These are phyloP conservation scores for Fusarium ambrosium DNA, from an alignment of 2,329 filamentous ascomycete genomes.

Conservation along the genomic window DNA sequence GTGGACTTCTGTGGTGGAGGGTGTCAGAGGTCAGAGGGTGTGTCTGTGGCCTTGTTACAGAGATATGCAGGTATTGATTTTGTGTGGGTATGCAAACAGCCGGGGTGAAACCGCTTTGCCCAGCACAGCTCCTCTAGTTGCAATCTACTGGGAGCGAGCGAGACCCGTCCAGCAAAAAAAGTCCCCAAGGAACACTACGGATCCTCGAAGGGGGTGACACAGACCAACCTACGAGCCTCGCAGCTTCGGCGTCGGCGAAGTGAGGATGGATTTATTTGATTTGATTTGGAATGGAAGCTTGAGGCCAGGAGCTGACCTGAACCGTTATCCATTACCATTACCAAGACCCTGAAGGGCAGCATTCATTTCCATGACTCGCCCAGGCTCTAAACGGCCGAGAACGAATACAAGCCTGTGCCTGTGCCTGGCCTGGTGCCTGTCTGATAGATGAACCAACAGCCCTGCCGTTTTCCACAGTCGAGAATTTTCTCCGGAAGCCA, in stretches of 20 bases:
- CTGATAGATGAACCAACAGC: slow-evolving; percentile 6
- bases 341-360: slow-evolving; percentile 22
- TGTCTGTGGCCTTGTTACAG: slow-evolving; percentile 4
- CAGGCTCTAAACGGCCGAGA: background rate
- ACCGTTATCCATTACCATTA: background rate
- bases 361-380: slow-evolving; percentile 27
- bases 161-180: slow-evolving; percentile 13
- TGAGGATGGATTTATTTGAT: slow-evolving; percentile 25
- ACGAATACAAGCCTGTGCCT: slow-evolving; percentile 10
- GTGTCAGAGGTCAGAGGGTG: background rate
- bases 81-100: slow-evolving; percentile 25
- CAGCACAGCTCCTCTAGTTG: background rate
- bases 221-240: slow-evolving; percentile 46
- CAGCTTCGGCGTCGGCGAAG: slow-evolving; percentile 44
- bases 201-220: slow-evolving; percentile 38
- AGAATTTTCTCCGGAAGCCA: background rate
- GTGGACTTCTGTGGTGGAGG: background rate
- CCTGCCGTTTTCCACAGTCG: background rate
- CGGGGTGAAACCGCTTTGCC: background rate
- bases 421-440: background rate
- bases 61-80: slow-evolving; percentile 33
- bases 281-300: slow-evolving; percentile 8
- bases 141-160: slow-evolving; percentile 35
- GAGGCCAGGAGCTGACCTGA: slow-evolving; percentile 6
- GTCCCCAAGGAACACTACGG: background rate